Conservation (phyloP, 805 yeast species). For the Jamesozyma jinghongensis region DNA sequence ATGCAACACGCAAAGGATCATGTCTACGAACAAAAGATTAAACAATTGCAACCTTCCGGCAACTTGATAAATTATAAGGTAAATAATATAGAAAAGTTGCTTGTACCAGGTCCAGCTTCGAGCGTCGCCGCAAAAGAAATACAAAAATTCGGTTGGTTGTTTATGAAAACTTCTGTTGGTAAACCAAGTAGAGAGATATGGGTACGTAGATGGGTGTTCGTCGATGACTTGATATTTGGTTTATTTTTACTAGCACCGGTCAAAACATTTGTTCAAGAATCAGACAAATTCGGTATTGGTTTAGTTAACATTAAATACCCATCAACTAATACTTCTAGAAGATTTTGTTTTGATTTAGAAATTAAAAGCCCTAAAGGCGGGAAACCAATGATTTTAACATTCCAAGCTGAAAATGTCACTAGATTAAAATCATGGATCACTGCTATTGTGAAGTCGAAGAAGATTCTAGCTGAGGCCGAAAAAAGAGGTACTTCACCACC, state of each 20-base stretch:
- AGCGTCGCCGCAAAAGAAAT: neutral
- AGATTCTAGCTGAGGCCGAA: slow-evolving; percentile 33
- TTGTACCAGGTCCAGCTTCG: slow-evolving; percentile 5
- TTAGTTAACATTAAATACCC: slow-evolving; percentile 51
- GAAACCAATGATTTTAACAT: slow-evolving; percentile 30
- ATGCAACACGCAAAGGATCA: slow-evolving; percentile 46
- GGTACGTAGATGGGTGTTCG: slow-evolving; percentile 75
- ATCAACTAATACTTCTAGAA: slow-evolving; percentile 54
- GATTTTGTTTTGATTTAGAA: slow-evolving; percentile 71
- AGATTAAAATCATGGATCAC: slow-evolving; percentile 68
- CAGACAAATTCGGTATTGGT: slow-evolving; percentile 78
- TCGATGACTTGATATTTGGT: slow-evolving; percentile 77
- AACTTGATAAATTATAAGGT: slow-evolving; percentile 46
- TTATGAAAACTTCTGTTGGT: slow-evolving; percentile 56
- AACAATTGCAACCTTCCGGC: slow-evolving; percentile 49
- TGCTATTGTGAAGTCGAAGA: slow-evolving; percentile 52
- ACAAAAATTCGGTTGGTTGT: slow-evolving; percentile 80
- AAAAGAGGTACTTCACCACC: slow-evolving; percentile 24
- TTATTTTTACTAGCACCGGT: slow-evolving; percentile 57
- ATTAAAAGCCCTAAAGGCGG: slow-evolving; percentile 31
- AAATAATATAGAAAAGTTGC: slow-evolving; percentile 27
- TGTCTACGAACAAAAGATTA: slow-evolving; percentile 49
- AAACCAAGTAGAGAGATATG: slow-evolving; percentile 50
- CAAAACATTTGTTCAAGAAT: slow-evolving; percentile 69
- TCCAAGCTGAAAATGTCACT: slow-evolving; percentile 67